Base-by-base conservation (phyloP, 768 basidiomycete genomes). In the Boletus rubropictus region DNA sequence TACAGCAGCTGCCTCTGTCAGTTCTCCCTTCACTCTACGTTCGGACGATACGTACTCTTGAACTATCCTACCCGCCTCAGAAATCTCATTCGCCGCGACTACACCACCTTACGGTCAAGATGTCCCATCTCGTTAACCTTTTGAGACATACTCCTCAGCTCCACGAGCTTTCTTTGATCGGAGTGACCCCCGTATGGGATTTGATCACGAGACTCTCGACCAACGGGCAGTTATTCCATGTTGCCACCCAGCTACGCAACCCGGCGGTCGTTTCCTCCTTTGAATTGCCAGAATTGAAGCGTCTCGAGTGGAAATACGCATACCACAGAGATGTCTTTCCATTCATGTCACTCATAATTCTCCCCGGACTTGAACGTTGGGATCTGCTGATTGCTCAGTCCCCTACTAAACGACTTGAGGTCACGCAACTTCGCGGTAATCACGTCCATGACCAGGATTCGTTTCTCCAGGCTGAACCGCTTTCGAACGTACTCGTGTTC, bases 251-350 rank as follows among this genome's bases (percentile, higher is more conserved):
- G 29, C 38, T 39, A 41, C 48, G 24, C 32, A 37, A 42, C 17
- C 42, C 20, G n/a, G 32, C 31, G 5, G 43, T 57, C 32, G 50
- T 46, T 15, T 40, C 51, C 25, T 53, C 67, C 24, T 51, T 73
- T 42, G 61, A 60, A 42, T 66, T 80, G 28, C 58, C 55, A 4
- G 63, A 67, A 46, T 57, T 80, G 46, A 73, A 66, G 42, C 60
- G 52, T n/a, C 56, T 80, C 36, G 72, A 74, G 27, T 79, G 77
- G 75, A 73, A 68, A 37, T 73, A 67, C 49, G 74, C 74, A 15
- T 70, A 63, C 41, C 58, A 69, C 38, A 61, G 57, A 31, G 76
- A 75, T 40, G 54, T 78, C 37, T 68, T 71, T 42, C 61, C 68
- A 25, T 65, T 80, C 37, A 57, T 79, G 49, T 69, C 71, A 18